Conservation (phyloP, 306 rosid species). For the Citrullus amarus region DNA sequence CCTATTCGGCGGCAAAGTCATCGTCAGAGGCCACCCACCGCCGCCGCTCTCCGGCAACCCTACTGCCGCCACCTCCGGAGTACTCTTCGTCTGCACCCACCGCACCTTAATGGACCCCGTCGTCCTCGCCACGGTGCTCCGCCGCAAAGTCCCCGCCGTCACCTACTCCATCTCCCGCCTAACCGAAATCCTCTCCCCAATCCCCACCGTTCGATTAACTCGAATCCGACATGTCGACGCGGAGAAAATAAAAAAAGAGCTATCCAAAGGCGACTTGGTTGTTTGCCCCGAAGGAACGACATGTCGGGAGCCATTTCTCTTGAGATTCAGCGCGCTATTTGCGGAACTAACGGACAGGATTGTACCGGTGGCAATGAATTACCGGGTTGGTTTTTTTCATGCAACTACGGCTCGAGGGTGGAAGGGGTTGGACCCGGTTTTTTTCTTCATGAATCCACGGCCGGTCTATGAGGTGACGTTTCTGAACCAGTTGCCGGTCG, state of each 20-base stretch:
- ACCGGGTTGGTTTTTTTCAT: constrained; percentile 82
- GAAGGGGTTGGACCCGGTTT: constrained; percentile 74
- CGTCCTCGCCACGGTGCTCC: constrained; percentile 55
- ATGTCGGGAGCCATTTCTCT: constrained; percentile 84
- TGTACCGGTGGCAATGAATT: constrained; percentile 97
- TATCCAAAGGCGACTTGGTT: constrained; percentile 58
- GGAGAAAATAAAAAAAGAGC: constrained; percentile 37
- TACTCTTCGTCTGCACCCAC: constrained; percentile 88
- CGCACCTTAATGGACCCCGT: constrained; percentile 91
- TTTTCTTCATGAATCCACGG: constrained; percentile 92
- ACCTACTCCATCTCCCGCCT: constrained; percentile 80
- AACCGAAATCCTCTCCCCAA: constrained; percentile 73
- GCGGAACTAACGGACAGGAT: constrained; percentile 79
- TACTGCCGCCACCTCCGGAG: constrained; percentile 46
- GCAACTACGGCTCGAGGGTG: constrained; percentile 92
- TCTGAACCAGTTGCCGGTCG: constrained; percentile 71
- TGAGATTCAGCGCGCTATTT: constrained; percentile 66
- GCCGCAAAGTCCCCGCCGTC: constrained; percentile 63
- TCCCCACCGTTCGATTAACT: constrained; percentile 68
- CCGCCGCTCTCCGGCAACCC: constrained; percentile 12
- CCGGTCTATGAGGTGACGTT: constrained; percentile 88
- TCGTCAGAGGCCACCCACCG: constrained; percentile 69
- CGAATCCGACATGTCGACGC: constrained; percentile 59
- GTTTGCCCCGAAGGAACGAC: constrained; percentile 98
- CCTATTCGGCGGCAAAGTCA: constrained; percentile 46